Conservation (phyloP, 306 rosid species). For the Glycine tomentella region DNA sequence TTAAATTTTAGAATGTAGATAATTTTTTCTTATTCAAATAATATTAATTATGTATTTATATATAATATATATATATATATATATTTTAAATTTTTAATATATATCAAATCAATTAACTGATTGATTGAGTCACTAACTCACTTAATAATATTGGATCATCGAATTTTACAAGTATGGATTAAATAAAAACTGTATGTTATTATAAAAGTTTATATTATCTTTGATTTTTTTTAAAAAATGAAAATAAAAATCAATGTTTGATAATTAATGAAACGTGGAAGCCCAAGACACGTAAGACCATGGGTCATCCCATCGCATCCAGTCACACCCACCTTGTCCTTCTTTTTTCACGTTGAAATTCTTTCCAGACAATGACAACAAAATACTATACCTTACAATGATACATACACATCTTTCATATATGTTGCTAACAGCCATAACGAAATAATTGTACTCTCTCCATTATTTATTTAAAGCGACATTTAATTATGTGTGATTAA, state of each 20-base stretch:
- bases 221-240: neutral
- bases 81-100: no score
- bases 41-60: no score
- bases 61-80: no score
- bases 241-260: neutral
- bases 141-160: no score
- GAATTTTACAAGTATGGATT: no score
- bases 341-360: neutral
- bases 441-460: neutral
- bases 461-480: neutral
- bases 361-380: neutral
- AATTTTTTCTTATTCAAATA: no score
- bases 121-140: no score
- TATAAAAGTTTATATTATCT: no score
- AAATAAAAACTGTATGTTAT: no score
- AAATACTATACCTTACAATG: no score
- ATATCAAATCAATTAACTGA: no score
- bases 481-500: neutral
- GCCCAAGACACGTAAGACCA: neutral
- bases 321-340: neutral
- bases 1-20: no score
- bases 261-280: neutral
- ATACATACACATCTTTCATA: neutral
- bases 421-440: neutral
- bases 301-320: slow-evolving; percentile 1